Evolutionary conservation across 2,329 filamentous ascomycete genomes (phyloP).

Genomic region (Paramyrothecium roridum): DNA sequence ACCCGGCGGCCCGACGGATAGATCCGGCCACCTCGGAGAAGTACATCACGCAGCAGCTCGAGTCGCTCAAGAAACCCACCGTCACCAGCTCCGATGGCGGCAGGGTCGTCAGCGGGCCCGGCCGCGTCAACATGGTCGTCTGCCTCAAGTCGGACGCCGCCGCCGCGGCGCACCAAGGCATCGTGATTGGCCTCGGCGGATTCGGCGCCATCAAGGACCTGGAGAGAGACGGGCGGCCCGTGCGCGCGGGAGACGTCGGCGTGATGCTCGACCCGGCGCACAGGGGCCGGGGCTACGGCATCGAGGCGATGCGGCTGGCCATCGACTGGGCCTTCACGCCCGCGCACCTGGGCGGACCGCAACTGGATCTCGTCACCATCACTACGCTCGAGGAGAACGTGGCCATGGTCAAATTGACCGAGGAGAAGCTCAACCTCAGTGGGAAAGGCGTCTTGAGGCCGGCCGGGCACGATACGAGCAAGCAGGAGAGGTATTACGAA

Average conservation of each 20-base stretch:
- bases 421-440: slow-evolving; percentile 18
- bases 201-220: slow-evolving; percentile 22
- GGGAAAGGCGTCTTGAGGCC: slow-evolving; percentile 10
- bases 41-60: slow-evolving; percentile 15
- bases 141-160: slow-evolving; percentile 8
- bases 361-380: slow-evolving; percentile 22
- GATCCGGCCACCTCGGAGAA: slow-evolving; percentile 8
- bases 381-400: slow-evolving; percentile 16
- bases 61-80: slow-evolving; percentile 19
- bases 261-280: slow-evolving; percentile 19
- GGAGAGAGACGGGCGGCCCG: slow-evolving; percentile 8
- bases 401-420: slow-evolving; percentile 16
- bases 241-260: slow-evolving; percentile 21
- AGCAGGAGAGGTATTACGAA: slow-evolving; percentile 20
- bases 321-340: slow-evolving; percentile 21
- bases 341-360: slow-evolving; percentile 16
- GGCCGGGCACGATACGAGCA: slow-evolving; percentile 9
- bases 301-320: slow-evolving; percentile 19
- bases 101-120: slow-evolving; percentile 14
- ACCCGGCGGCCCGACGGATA: slow-evolving; percentile 11
- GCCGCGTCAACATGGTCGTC: slow-evolving; percentile 19
- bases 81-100: slow-evolving; percentile 8
- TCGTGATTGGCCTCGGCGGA: slow-evolving; percentile 22
- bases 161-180: slow-evolving; percentile 1
- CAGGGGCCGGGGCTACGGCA: slow-evolving; percentile 18